phyloP scores from a whole-genome alignment of 2,329 filamentous ascomycete genomes.

The Penicillium sp. region DNA sequence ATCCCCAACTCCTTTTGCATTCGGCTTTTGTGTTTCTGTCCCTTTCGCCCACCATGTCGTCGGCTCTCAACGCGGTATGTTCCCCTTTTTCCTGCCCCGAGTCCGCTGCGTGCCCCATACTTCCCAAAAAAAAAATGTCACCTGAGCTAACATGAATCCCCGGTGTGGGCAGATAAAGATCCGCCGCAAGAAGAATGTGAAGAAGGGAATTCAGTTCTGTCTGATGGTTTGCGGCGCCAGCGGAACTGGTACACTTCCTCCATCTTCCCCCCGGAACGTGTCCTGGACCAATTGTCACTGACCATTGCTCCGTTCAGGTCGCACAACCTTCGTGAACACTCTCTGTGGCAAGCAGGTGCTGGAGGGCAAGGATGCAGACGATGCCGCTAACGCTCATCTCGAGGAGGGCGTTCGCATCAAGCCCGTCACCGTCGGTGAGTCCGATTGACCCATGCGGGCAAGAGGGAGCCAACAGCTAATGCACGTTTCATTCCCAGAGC shows the following conservation, averaged over 20 bases:
- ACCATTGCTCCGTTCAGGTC: conserved; percentile 55
- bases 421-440: conserved; percentile 91
- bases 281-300: conserved; percentile 17
- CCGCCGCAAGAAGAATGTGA: conserved; percentile 99
- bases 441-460: conserved; percentile 2
- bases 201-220: conserved; percentile 99
- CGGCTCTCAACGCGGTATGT: conserved; percentile 54
- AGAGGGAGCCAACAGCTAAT: conserved; percentile 4
- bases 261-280: conserved; percentile 3
- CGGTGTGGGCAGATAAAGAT: conserved; percentile 72
- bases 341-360: conserved; percentile 95
- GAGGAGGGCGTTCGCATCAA: conserved; percentile 99
- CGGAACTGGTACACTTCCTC: conserved; percentile 72
- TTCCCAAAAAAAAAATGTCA: conserved; percentile 21
- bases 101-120: conserved; percentile 21
- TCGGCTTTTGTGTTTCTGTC: conserved; percentile 21
- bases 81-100: conserved; percentile 28
- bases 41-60: conserved; percentile 49
- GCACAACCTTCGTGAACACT: conserved; percentile 99
- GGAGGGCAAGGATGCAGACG: conserved; percentile 86
- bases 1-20: conserved; percentile 18
- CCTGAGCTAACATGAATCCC: conserved; percentile 22
- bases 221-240: conserved; percentile 99
- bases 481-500: conserved; percentile 55
- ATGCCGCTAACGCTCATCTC: conserved; percentile 80